Evolutionary conservation across 768 basidiomycete species (phyloP).

Genomic region (Tylopilus sp.): DNA sequence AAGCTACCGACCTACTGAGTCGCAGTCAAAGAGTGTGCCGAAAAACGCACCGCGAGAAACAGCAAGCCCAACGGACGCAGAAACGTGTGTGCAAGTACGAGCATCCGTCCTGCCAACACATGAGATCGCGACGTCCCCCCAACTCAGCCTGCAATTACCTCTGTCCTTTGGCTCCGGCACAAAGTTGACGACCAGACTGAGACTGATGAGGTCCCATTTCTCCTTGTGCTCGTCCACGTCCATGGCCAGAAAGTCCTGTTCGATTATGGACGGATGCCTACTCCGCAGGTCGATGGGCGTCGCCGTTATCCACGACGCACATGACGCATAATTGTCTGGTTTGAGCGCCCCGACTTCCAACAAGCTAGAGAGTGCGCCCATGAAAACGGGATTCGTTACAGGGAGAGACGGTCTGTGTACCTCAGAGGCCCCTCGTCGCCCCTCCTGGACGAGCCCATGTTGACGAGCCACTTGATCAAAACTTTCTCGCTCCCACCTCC

Average conservation of each 20-base stretch:
- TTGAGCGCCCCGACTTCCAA: slow-evolving; percentile 88
- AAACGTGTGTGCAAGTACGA: slow-evolving; percentile 56
- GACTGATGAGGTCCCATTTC: slow-evolving; percentile 77
- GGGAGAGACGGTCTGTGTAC: slow-evolving; percentile 25
- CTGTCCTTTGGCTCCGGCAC: slow-evolving; percentile 70
- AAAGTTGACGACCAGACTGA: slow-evolving; percentile 90
- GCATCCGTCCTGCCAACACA: slow-evolving; percentile 58
- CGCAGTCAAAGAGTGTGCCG: background rate
- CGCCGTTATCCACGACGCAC: slow-evolving; percentile 65
- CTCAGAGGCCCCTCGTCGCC: slow-evolving; percentile 27
- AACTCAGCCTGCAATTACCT: slow-evolving; percentile 43
- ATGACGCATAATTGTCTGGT: slow-evolving; percentile 74
- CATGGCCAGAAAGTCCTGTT: slow-evolving; percentile 82
- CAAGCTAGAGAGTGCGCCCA: slow-evolving; percentile 42
- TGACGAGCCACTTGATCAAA: slow-evolving; percentile 71
- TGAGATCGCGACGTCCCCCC: slow-evolving; percentile 4
- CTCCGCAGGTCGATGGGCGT: slow-evolving; percentile 83
- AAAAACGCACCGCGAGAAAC: slow-evolving; percentile 62
- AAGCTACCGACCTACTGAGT: slow-evolving; percentile 45
- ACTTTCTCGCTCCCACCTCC: slow-evolving; percentile 89
- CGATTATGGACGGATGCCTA: slow-evolving; percentile 73
- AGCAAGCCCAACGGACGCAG: slow-evolving; percentile 53
- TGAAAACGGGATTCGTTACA: background rate
- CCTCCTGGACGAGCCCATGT: slow-evolving; percentile 36
- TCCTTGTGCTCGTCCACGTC: slow-evolving; percentile 45